Evolutionary conservation across 2,329 filamentous ascomycete genomes (phyloP), one percentile per base, ranked within the genome.

Genomic region (Setomelanomma holmii): DNA sequence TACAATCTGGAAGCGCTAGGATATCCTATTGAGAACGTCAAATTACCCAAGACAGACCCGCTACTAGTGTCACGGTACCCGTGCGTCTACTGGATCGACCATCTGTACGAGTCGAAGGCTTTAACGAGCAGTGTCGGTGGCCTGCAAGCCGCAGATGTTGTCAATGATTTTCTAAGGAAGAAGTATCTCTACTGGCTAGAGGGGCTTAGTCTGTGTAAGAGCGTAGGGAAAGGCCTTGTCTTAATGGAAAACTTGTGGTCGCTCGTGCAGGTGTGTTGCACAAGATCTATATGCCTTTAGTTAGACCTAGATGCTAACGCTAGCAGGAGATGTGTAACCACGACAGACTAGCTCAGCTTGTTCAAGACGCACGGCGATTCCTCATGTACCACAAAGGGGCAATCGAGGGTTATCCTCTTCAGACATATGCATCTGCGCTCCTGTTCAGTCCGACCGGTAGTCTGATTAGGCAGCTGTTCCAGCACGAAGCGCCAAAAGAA

Each of bases 41-140:
- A 59, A 36, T 45, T 50, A 53, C 51, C 67, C 40, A 14, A 53
- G 49, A 52, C 62, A 47, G 59, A 72, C 60, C 59, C 61, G 56
- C 35, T 64, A 63, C 40, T 62, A 67, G 5, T 74, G 67, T 48
- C 45, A 73, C 33, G 71, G 68, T n/a, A n/a, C n/a, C n/a, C n/a
- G n/a, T n/a, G n/a, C n/a, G n/a, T n/a, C n/a, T n/a, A n/a, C n/a
- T n/a, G 71, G 74, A 51, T 66, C 21, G 60, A 69, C 34, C 71
- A 75, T 58, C 54, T 75, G 14, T 66, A 49, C 45, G 61, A 61
- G 34, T 58, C 23, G 23, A 40, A 51, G 10, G 3, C 23, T 35
- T 1, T 40, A 39, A 22, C 17, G 22, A 16, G 11, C 24, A 30
- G 24, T 12, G 24, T 30, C 6, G 24, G 12, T 7, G 6, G 24